Evolutionary conservation across 2,329 filamentous ascomycete species (phyloP).

Genomic region (Aspergillus sp.): DNA sequence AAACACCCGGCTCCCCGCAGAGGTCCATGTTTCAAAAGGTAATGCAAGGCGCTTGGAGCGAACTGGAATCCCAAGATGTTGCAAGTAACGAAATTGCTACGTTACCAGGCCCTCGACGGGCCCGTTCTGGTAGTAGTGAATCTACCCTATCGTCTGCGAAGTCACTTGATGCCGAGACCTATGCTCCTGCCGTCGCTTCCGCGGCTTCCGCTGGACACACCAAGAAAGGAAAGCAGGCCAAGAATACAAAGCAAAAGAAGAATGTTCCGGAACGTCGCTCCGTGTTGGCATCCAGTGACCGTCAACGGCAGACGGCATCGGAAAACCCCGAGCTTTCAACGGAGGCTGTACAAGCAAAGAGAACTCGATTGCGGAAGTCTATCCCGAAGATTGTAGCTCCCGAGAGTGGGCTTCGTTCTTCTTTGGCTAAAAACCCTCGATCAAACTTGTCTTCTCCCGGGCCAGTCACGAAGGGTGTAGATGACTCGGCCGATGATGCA

Average conservation of each 20-base stretch:
- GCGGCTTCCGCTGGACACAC: constrained; percentile 17
- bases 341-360: constrained; percentile 26
- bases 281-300: constrained; percentile 24
- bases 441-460: constrained; percentile 15
- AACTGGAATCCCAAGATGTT: constrained; percentile 17
- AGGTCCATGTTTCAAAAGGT: constrained; percentile 30
- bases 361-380: constrained; percentile 22
- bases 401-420: constrained; percentile 29
- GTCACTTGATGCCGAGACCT: constrained; percentile 36
- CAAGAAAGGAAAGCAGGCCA: constrained; percentile 24
- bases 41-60: constrained; percentile 30
- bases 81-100: constrained; percentile 3
- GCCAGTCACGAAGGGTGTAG: neutral
- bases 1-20: constrained; percentile 27
- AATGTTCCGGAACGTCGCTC: constrained; percentile 20
- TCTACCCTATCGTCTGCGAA: constrained; percentile 43
- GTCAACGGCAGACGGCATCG: constrained; percentile 29
- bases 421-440: constrained; percentile 15
- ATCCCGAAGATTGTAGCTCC: constrained; percentile 22
- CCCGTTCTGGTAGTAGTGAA: constrained; percentile 28
- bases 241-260: constrained; percentile 27
- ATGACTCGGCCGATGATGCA: neutral
- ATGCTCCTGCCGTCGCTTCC: constrained; percentile 24
- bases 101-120: constrained; percentile 17
- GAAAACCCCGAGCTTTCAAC: constrained; percentile 32